Evolutionary conservation across 176 grass and related monocot species (phyloP), one percentile per base, ranked within the genome.

Genomic region (Eragrostis nindensis): DNA sequence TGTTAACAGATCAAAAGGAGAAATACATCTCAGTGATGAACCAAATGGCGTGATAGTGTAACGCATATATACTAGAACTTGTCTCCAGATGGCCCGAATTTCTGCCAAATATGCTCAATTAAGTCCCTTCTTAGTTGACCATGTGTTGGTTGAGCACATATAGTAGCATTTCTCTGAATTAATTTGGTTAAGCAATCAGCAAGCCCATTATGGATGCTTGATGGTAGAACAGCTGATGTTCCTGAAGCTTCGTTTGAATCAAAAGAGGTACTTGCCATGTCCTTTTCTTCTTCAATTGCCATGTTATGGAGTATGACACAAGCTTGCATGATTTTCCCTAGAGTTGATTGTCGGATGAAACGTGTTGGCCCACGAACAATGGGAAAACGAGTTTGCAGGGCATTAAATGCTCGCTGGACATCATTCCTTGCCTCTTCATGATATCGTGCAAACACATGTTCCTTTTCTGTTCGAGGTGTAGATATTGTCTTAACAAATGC

Each of bases 271-370:
- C 38, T 79, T 19, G 68, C 24, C 68, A 66, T 86, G 42, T 80
- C 76, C 66, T 86, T 70, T 59, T 86, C 68, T 4, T 80, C 76
- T 48, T 86, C 76, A 65, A 86, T 40, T 73, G 76, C 29, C 76
- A 86, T 79, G 21, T 86, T 86, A 45, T 86, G 75, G 11, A 80
- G 83, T 86, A 79, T 86, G 48, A 80, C 41, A 56, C 76, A 86
- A 73, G 60, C 57, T 73, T 86, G 76, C 39, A 79, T 45, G 38
- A 86, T 73, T 79, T 86, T 86, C 27, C 57, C 68, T 19, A 79
- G 83, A 79, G 76, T 55, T 44, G 13, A 38, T 71, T 17, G 47
- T n/a, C 52, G 22, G 27, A 73, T 72, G 15, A 12, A 85, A 3
- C 76, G 69, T 43, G 22, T 55, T 79, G 83, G 46, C 16, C 75